Evolutionary conservation across 129 eudicot genomes (phyloP), one percentile per base, ranked within the genome.

Genomic region (Deinandra increscens): DNA sequence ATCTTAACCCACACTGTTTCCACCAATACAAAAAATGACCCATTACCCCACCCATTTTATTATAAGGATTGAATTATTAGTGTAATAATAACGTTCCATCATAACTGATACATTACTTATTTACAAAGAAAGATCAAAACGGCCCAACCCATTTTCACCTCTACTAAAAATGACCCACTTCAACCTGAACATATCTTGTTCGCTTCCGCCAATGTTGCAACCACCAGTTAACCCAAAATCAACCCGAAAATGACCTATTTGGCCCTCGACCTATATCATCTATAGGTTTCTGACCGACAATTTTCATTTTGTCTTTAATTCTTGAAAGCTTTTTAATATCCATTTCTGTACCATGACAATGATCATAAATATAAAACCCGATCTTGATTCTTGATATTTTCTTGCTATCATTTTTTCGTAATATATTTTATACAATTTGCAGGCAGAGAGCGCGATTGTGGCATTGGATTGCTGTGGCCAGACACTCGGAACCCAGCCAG

Each of bases 381-480:
- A 22, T 5, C 4, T 38, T 1, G 10, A 29, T 50, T 70, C n/a
- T 23, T 39, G 49, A 55, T 36, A 18, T 17, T 59, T 33, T 70
- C n/a, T 23, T 39, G 49, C 23, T 36, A 19, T 18, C 43, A 8
- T 4, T 38, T 69, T 42, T 70, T 22, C 13, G 9, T 66, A 26
- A 26, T 4, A 54, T 38, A 15, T 69, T 62, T 49, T 44, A 33
- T 20, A 48, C 42, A 34, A 61, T 74, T 15, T 79, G 60, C 84
- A 92, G 96, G 95, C 98, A 55, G 96, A 92, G 70, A 88, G 98
- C 77, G 96, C 98, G 18, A 89, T 92, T 56, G 14, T 84, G 46
- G 98, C 98, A 23, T 81, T 92, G 77, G 86, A 89, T 74, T 89
- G 98, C 67, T 86, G 98, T 59, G 98, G 98, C 12, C 88, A 84